Percentiles rank a stretch among this genome's conserved stretches.
Conservation (phyloP, 805 yeast species). For the Kodamaea hsintzibuensis region DNA sequence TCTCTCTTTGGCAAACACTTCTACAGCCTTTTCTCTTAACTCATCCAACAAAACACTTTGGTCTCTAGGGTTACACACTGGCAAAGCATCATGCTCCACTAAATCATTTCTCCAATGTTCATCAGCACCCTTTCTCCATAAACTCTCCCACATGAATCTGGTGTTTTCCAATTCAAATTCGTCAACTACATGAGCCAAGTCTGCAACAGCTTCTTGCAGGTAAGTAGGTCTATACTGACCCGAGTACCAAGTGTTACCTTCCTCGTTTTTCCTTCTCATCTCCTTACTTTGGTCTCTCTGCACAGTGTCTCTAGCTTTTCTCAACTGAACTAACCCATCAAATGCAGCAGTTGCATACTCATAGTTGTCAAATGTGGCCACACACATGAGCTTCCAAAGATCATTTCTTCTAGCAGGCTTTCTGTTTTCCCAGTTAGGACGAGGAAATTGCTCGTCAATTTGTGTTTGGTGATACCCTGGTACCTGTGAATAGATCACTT, state of each 20-base stretch:
- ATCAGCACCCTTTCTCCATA: constrained; percentile 85
- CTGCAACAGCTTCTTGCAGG: constrained; percentile 90
- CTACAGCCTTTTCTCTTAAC: constrained; percentile 44
- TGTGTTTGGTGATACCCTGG: constrained; percentile 63
- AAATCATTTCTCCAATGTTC: constrained; percentile 64
- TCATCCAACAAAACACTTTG: constrained; percentile 67
- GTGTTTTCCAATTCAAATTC: constrained; percentile 52
- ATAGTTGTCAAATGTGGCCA: constrained; percentile 62
- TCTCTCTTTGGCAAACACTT: constrained; percentile 31
- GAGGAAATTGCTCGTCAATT: constrained; percentile 67
- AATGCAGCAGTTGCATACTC: constrained; percentile 72
- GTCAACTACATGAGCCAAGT: constrained; percentile 68
- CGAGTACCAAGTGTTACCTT: constrained; percentile 81
- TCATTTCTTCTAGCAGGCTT: constrained; percentile 80
- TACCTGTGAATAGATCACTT: constrained; percentile 83
- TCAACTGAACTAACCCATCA: constrained; percentile 70
- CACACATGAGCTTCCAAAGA: constrained; percentile 89
- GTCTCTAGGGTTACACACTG: constrained; percentile 60
- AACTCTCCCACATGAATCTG: constrained; percentile 76
- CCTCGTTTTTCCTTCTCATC: constrained; percentile 69
- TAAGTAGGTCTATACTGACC: constrained; percentile 90
- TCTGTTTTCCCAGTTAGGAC: constrained; percentile 89
- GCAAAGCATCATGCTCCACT: constrained; percentile 63
- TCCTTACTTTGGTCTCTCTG: constrained; percentile 59
- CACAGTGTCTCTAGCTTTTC: constrained; percentile 69